Evolutionary conservation across 2,329 filamentous ascomycete species (phyloP).

Genomic region (Apiospora koreana): DNA sequence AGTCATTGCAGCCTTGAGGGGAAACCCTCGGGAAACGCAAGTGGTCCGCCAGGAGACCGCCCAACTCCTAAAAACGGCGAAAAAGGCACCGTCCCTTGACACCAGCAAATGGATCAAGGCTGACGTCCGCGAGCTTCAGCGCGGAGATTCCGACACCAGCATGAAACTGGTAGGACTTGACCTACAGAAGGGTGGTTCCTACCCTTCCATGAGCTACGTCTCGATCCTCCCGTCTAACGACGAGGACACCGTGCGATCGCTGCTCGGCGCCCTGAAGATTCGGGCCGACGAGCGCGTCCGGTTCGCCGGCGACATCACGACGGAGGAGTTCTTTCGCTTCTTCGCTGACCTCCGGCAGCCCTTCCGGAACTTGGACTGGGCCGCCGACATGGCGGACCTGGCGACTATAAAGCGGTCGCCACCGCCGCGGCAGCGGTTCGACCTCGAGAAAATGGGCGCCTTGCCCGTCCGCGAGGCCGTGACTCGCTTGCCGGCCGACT

Average conservation of each 20-base stretch:
- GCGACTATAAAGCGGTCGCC: neutral
- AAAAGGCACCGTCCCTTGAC: neutral
- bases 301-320: neutral
- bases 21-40: neutral
- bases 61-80: neutral
- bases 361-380: neutral
- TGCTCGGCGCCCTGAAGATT: neutral
- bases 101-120: neutral
- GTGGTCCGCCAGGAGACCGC: neutral
- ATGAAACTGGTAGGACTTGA: neutral
- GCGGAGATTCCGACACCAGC: neutral
- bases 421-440: neutral
- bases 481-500: neutral
- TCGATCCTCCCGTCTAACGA: neutral
- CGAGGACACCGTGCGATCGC: neutral
- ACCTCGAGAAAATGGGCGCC: neutral
- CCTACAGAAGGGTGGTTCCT: neutral
- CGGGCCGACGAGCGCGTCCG: neutral
- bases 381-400: neutral
- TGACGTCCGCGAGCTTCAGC: neutral
- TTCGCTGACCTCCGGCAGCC: neutral
- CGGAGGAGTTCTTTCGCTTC: slow-evolving; percentile 6
- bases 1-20: slow-evolving; percentile 1
- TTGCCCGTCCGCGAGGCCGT: neutral
- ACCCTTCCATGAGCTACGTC: slow-evolving; percentile 1